Percentiles rank a stretch among this genome's conserved stretches.
These are phyloP conservation scores for Geotrichum klebahnii DNA, from an alignment of 1,139 yeast species.

Conservation along the genomic window DNA sequence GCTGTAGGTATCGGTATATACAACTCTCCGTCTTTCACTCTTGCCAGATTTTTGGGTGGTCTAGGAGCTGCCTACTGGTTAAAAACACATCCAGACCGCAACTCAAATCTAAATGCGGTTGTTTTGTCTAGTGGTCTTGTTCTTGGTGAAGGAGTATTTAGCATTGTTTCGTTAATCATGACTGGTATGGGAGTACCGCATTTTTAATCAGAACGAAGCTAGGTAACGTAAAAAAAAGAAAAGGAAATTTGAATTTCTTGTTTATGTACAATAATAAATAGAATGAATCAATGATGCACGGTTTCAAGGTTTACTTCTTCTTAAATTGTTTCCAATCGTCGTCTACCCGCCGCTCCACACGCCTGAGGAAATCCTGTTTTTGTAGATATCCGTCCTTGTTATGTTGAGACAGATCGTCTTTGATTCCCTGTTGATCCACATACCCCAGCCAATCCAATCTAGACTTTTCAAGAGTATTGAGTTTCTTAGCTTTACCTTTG, in stretches of 20 bases:
- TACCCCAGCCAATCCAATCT: slow-evolving; percentile 93
- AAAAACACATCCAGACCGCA: slow-evolving; percentile 20
- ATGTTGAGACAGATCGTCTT: slow-evolving; percentile 72
- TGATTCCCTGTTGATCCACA: slow-evolving; percentile 80
- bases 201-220: slow-evolving; percentile 33
- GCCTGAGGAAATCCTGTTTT: slow-evolving; percentile 79
- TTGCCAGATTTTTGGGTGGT: slow-evolving; percentile 91
- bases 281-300: not conserved
- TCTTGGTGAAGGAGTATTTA: slow-evolving; percentile 86
- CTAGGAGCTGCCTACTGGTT: slow-evolving; percentile 47
- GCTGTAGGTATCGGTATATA: slow-evolving; percentile 97
- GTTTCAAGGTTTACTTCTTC: slow-evolving; percentile 37
- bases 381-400: slow-evolving; percentile 83
- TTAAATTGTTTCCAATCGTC: slow-evolving; percentile 56
- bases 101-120: slow-evolving; percentile 62
- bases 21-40: slow-evolving; percentile 86
- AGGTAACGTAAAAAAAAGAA: no score
- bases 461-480: slow-evolving; percentile 89
- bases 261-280: not conserved
- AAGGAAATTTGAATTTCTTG: not conserved
- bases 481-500: slow-evolving; percentile 55
- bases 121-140: slow-evolving; percentile 90
- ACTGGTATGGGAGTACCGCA: slow-evolving; percentile 58
- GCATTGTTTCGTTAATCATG: slow-evolving; percentile 74
- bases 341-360: slow-evolving; percentile 69